Evolutionary conservation across 73 alveolate species (phyloP).

Genomic region (Uronychia binucleata): DNA sequence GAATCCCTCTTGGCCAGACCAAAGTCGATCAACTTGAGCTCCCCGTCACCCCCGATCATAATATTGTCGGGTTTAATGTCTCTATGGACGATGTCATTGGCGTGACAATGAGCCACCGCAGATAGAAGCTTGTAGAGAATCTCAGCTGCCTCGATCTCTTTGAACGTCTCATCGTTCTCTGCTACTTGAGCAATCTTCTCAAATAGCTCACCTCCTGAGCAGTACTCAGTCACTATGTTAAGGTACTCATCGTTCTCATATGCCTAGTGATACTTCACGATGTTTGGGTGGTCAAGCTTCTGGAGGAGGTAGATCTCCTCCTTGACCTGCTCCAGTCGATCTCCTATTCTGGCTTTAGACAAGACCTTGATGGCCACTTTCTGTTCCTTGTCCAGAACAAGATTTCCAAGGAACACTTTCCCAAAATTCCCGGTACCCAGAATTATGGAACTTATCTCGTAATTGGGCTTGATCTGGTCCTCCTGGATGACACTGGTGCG

Average conservation of each 20-base stretch:
- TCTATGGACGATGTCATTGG: constrained; percentile 50
- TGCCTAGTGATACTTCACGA: constrained; percentile 49
- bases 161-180: constrained; percentile 28
- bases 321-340: constrained; percentile 12
- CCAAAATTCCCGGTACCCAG: constrained; percentile 58
- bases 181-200: constrained; percentile 16
- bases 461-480: too few relatives aligned
- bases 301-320: constrained; percentile 38
- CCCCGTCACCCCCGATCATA: constrained; percentile 54
- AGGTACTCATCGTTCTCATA: constrained; percentile 36
- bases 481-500: neutral
- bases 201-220: constrained; percentile 60
- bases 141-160: constrained; percentile 51
- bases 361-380: constrained; percentile 51
- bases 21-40: constrained; percentile 25
- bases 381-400: neutral
- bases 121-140: constrained; percentile 46
- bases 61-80: constrained; percentile 78
- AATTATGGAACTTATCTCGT: constrained; percentile 1
- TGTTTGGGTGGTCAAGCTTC: constrained; percentile 58
- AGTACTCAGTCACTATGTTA: constrained; percentile 54
- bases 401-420: constrained; percentile 43
- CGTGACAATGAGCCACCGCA: constrained; percentile 64
- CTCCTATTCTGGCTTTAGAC: constrained; percentile 23
- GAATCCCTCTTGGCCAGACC: constrained; percentile 7